Evolutionary conservation across 345 rosid species (phyloP), one percentile per base, ranked within the genome.

Genomic region (Aegle marmelos): DNA sequence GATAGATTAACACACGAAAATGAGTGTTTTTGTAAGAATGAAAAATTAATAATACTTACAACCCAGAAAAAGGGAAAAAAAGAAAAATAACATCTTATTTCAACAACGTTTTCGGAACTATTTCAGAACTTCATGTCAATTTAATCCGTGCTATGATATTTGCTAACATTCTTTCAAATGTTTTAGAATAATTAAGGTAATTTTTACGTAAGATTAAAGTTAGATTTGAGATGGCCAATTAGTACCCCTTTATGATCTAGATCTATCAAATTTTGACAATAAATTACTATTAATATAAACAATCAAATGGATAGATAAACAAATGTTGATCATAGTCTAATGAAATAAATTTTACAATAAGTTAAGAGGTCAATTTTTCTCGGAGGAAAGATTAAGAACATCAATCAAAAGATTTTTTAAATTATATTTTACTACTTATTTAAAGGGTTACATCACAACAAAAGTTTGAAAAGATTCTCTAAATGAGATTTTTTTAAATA

Each of bases 391-490:
- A 6, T 11, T 9, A 14, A 6, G 1, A 41, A 34, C 0, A 37
- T 37, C 9, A 0, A 0, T 37, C 3, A 33, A 36, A 37, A 37
- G 7, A 37, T 2, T 37, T 0, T 37, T 37, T 7, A 37, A 37
- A 0, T 37, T 37, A 37, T 37, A 37, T 37, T 7, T 37, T 37
- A 37, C 9, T 37, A 7, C 2, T 37, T 37, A 37, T 0, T 37
- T 37, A 37, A 37, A 37, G 39, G 0, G 9, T 37, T 0, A 37
- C 9, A 37, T 37, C 39, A 37, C 9, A 37, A 37, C 7, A 37
- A 36, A 0, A 37, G 0, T 7, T 37, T 37, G 0, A 7, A 36
- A 7, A 36, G 0, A 36, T 0, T 36, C 0, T 36, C 7, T 1
- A 37, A 37, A 1, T 7, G 9, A 7, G 0, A 1, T 37, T 37